phyloP scores from a whole-genome alignment of 2,329 filamentous ascomycete genomes.

The Incumbomyces lentus region DNA sequence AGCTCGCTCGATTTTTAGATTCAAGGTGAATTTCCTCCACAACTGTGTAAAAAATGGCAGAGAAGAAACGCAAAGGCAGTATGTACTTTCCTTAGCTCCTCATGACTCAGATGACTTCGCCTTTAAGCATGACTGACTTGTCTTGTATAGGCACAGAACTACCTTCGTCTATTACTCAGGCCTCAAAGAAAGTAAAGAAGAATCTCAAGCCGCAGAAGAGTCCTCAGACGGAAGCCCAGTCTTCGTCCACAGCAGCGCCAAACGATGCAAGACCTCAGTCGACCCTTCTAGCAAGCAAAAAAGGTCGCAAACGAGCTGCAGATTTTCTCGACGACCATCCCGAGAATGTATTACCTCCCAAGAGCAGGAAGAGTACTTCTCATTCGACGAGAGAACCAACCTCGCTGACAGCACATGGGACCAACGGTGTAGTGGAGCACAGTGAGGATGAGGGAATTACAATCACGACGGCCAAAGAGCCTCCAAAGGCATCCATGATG shows the following conservation, averaged over 20 bases:
- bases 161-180: conserved; percentile 19
- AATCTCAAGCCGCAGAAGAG: conserved; percentile 24
- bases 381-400: background rate
- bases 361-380: conserved; percentile 24
- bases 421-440: conserved; percentile 26
- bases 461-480: conserved; percentile 13
- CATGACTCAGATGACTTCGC: too few relatives aligned
- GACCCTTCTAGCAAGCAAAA: conserved; percentile 28
- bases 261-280: conserved; percentile 22
- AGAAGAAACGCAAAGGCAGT: conserved; percentile 17
- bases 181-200: conserved; percentile 54
- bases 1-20: background rate
- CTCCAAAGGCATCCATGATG: conserved; percentile 15
- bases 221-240: conserved; percentile 19
- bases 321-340: conserved; percentile 39
- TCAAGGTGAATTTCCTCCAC: background rate
- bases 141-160: conserved; percentile 9
- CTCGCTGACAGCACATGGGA: conserved; percentile 24
- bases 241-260: too few relatives aligned
- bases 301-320: conserved; percentile 38
- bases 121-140: background rate
- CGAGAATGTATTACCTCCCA: conserved; percentile 28
- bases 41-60: conserved; percentile 11
- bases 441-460: conserved; percentile 14
- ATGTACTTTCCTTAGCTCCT: background rate